Evolutionary conservation across 805 yeast species (phyloP).

Genomic region (Myxozyma neotropica): DNA sequence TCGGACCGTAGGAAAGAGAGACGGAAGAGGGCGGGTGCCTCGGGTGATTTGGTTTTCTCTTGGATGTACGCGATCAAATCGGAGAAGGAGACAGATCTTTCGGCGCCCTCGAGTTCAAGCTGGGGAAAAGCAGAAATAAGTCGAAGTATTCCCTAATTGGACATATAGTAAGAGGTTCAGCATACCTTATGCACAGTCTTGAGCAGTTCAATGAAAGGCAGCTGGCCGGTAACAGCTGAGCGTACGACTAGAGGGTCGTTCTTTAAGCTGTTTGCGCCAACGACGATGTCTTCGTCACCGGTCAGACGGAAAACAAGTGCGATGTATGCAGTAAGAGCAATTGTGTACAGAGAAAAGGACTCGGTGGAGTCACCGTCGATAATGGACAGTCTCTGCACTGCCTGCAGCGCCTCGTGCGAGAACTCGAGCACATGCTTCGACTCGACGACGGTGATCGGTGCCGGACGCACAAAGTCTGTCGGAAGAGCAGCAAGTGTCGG

Average conservation of each 20-base stretch:
- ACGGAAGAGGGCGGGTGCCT: slow-evolving; percentile 65
- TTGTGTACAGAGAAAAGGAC: slow-evolving; percentile 36
- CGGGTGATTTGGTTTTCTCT: slow-evolving; percentile 53
- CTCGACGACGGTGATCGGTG: slow-evolving; percentile 66
- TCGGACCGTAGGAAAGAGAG: slow-evolving; percentile 32
- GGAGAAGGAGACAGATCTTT: slow-evolving; percentile 53
- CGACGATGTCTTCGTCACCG: slow-evolving; percentile 92
- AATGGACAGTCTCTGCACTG: slow-evolving; percentile 31
- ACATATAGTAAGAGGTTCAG: no score
- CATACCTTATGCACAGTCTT: slow-evolving; percentile 47
- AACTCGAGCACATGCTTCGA: slow-evolving; percentile 51
- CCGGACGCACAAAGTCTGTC: slow-evolving; percentile 80
- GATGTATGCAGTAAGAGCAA: slow-evolving; percentile 67
- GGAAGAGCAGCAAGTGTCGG: slow-evolving; percentile 89
- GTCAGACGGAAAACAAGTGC: slow-evolving; percentile 76
- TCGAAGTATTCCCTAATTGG: no score
- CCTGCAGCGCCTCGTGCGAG: slow-evolving; percentile 33
- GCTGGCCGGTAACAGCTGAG: slow-evolving; percentile 50
- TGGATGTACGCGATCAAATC: slow-evolving; percentile 59
- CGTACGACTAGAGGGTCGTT: slow-evolving; percentile 62
- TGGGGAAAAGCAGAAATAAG: no score
- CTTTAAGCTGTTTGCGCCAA: slow-evolving; percentile 64
- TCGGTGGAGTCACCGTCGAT: slow-evolving; percentile 26
- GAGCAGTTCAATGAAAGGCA: slow-evolving; percentile 55
- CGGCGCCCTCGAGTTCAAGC: slow-evolving; percentile 38